Percentiles rank a stretch among this genome's conserved stretches.
Evolutionary conservation across 139 green algal species (phyloP).

Genomic region (Chlamydomonas sphaeroides): DNA sequence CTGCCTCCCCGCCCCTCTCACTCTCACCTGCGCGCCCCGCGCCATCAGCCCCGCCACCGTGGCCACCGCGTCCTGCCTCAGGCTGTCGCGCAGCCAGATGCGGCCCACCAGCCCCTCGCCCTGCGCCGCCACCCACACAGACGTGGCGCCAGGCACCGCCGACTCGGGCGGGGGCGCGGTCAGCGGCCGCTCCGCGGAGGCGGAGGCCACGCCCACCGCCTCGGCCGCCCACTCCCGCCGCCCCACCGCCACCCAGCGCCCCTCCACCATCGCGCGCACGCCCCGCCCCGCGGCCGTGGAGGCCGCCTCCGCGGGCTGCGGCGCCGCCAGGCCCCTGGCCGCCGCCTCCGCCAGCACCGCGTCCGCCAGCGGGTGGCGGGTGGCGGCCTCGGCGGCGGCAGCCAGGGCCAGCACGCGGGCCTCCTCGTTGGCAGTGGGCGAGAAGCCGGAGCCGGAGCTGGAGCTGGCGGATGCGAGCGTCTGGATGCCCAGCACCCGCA

Average conservation of each 20-base stretch:
- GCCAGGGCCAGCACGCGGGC: constrained; percentile 63
- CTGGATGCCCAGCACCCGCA: constrained; percentile 20
- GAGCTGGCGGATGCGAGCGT: no score
- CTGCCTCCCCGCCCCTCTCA: no score
- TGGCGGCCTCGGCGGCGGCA: constrained; percentile 81
- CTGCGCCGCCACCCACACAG: constrained; percentile 74
- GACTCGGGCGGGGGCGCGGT: constrained; percentile 21
- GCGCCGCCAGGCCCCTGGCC: constrained; percentile 53
- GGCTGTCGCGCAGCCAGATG: constrained; percentile 72
- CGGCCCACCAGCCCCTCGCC: constrained; percentile 72
- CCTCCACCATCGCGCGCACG: constrained; percentile 55
- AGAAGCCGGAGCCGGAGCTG: not conserved
- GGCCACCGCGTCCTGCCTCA: constrained; percentile 70
- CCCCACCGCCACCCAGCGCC: constrained; percentile 74
- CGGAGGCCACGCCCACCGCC: constrained; percentile 37
- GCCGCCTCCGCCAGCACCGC: constrained; percentile 73
- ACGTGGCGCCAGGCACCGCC: constrained; percentile 23
- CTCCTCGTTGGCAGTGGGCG: not conserved
- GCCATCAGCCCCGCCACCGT: constrained; percentile 69
- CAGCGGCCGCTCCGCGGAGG: not conserved
- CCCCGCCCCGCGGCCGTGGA: constrained; percentile 75
- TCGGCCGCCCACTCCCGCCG: constrained; percentile 73
- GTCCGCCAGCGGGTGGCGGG: constrained; percentile 86
- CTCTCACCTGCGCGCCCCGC: constrained; percentile 59
- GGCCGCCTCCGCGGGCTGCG: constrained; percentile 30